Base-by-base conservation (phyloP, 176 grass and related monocot genomes). In the Bromus sterilis region DNA sequence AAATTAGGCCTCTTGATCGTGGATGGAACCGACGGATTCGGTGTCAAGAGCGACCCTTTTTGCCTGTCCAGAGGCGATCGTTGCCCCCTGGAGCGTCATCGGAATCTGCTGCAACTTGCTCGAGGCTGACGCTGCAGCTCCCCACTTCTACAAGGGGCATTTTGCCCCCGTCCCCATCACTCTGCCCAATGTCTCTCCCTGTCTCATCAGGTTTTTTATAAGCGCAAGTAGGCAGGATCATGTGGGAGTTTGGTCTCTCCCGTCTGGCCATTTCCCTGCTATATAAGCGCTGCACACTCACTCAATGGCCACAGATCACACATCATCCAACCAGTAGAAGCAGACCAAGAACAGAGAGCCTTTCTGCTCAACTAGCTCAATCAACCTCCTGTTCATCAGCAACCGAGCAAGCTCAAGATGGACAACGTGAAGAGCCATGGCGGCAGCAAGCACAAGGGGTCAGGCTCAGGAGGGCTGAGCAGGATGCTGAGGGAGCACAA, bases 401-500 rank as follows among this genome's bases (percentile, higher is more conserved):
- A n/a, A 0, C 44, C 6, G 2, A 21, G 13, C 18, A n/a, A 7
- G 20, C 2, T 9, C 51, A 56, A 16, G 51, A 56, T 56, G 51
- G 21, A 56, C 21, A 56, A 56, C 20, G 21, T 56, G 51, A 56
- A 23, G 21, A 56, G 51, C 20, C 21, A 56, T 21, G 51, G 15
- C 46, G 51, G 15, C 46, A 49, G 51, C 20, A 56, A 56, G 51
- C 49, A 3, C 18, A 55, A 9, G 18, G 49, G 44, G 6, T 48
- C 49, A 55, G 21, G 51, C n/a, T 48, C 44, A 48, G 75, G 86
- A 73, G 85, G 89, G 0, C 89, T 91, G 1, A 79, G 78, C 85
- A 88, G 82, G 78, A 59, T 82, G 85, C 65, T 91, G 65, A 91
- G 82, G 77, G 85, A 91, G 73, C 89, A 91, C 64, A 88, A 88